Evolutionary conservation across 108 stramenopile genomes (phyloP).

Genomic region (Fragilaria crotonensis): DNA sequence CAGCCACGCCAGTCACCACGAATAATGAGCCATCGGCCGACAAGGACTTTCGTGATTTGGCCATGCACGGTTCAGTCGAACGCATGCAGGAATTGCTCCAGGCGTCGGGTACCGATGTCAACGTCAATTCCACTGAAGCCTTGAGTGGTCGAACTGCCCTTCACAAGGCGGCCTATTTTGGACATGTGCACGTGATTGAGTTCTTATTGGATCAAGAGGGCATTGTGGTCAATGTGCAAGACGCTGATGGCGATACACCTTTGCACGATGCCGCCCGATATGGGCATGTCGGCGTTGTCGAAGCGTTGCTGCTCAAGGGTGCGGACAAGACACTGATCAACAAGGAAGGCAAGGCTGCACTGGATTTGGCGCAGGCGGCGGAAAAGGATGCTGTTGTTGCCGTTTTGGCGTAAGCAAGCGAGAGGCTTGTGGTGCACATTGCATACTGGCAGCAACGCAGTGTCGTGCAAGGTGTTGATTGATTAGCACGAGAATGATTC

Average conservation of each 20-base stretch:
- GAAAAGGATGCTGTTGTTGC: background rate
- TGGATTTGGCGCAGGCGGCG: background rate
- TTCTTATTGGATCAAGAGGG: too few relatives aligned
- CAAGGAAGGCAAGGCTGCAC: background rate
- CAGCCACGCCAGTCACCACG: too few relatives aligned
- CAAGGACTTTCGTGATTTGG: background rate
- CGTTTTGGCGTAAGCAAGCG: background rate
- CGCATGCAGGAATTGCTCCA: too few relatives aligned
- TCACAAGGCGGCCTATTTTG: constrained; percentile 1
- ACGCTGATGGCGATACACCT: constrained; percentile 24
- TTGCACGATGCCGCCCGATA: too few relatives aligned
- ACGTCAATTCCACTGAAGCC: background rate
- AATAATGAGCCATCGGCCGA: background rate
- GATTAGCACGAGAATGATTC: too few relatives aligned
- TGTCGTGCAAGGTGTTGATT: too few relatives aligned
- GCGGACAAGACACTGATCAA: background rate
- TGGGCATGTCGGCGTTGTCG: too few relatives aligned
- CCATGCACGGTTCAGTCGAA: background rate
- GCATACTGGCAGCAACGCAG: too few relatives aligned
- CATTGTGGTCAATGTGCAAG: too few relatives aligned
- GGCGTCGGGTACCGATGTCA: background rate
- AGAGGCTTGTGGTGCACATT: too few relatives aligned
- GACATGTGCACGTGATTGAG: background rate
- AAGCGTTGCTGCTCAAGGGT: too few relatives aligned
- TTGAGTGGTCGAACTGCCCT: background rate